Conservation (phyloP, 2,329 filamentous ascomycete species). For the Ceratocystis eucalypticola region DNA sequence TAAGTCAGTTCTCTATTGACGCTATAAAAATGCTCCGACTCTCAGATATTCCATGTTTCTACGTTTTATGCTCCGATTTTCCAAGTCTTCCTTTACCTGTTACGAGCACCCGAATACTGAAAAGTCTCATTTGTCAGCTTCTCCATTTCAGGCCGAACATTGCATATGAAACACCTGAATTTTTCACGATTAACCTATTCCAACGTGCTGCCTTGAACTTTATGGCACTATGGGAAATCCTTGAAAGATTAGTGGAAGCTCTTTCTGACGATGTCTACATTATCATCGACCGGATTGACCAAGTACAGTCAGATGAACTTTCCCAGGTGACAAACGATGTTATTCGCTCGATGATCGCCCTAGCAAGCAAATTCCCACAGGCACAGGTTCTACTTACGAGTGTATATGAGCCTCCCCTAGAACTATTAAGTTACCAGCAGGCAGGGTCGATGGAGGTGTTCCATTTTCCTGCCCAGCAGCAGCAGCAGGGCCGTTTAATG, state of each 20-base stretch:
- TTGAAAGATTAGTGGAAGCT: constrained; percentile 14
- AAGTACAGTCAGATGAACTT: constrained; percentile 14
- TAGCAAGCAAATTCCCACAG: constrained; percentile 6
- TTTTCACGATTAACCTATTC: constrained; percentile 13
- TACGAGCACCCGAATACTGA: constrained; percentile 14
- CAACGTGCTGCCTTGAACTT: constrained; percentile 10
- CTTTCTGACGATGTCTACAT: constrained; percentile 17
- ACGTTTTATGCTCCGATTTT: constrained; percentile 14
- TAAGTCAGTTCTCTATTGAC: constrained; percentile 17
- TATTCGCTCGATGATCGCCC: constrained; percentile 9
- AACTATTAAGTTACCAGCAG: constrained; percentile 5
- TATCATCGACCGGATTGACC: constrained; percentile 17
- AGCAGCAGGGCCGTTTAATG: constrained; percentile 2
- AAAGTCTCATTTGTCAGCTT: constrained; percentile 16
- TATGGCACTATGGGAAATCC: constrained; percentile 11
- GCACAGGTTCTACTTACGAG: constrained; percentile 15
- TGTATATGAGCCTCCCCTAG: constrained; percentile 18
- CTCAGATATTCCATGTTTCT: constrained; percentile 12
- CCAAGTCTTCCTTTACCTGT: constrained; percentile 6
- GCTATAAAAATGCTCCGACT: constrained; percentile 12
- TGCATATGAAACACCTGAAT: constrained; percentile 13
- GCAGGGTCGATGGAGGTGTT: constrained; percentile 2
- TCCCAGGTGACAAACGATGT: constrained; percentile 12
- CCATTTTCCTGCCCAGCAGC: constrained; percentile 6
- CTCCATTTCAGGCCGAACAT: constrained; percentile 13